Evolutionary conservation across 176 grass and related monocot species (phyloP).

Genomic region (Themeda triandra): DNA sequence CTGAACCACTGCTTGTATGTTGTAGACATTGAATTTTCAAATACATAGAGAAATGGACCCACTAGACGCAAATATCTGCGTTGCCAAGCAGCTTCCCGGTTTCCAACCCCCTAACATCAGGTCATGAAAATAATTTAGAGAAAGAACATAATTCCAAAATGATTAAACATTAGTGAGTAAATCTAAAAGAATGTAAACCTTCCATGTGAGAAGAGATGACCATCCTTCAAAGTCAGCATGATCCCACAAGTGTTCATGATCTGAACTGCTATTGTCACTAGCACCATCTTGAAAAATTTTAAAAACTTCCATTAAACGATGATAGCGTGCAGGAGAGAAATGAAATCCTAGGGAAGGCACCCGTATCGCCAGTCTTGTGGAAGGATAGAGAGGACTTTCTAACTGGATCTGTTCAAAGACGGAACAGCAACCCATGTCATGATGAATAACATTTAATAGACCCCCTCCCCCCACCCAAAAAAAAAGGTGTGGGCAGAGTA

Average conservation of each 20-base stretch:
- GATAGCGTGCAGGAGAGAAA: constrained; percentile 95
- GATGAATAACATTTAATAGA: constrained; percentile 5
- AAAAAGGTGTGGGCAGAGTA: neutral
- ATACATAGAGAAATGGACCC: constrained; percentile 87
- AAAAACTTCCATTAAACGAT: constrained; percentile 85
- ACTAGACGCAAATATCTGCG: constrained; percentile 76
- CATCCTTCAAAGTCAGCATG: constrained; percentile 94
- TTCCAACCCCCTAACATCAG: constrained; percentile 79
- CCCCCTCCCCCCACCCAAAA: neutral
- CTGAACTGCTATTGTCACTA: constrained; percentile 36
- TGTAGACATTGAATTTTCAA: constrained; percentile 76
- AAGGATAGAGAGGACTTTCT: constrained; percentile 84
- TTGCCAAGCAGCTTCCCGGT: constrained; percentile 88
- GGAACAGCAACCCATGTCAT: constrained; percentile 1
- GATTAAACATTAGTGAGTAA: neutral
- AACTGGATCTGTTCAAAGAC: constrained; percentile 67
- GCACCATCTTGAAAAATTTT: constrained; percentile 78
- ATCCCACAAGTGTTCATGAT: constrained; percentile 68
- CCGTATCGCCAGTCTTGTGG: constrained; percentile 80
- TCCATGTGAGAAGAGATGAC: constrained; percentile 90
- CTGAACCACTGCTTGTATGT: constrained; percentile 91
- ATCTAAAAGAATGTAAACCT: constrained; percentile 54
- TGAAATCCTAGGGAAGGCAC: constrained; percentile 95
- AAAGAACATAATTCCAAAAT: neutral
- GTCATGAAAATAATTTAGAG: neutral